Percentiles rank a stretch among this genome's conserved stretches.
These are phyloP conservation scores for Colletotrichum gigasporum DNA, from an alignment of 2,329 filamentous ascomycete genomes.

Conservation along the genomic window DNA sequence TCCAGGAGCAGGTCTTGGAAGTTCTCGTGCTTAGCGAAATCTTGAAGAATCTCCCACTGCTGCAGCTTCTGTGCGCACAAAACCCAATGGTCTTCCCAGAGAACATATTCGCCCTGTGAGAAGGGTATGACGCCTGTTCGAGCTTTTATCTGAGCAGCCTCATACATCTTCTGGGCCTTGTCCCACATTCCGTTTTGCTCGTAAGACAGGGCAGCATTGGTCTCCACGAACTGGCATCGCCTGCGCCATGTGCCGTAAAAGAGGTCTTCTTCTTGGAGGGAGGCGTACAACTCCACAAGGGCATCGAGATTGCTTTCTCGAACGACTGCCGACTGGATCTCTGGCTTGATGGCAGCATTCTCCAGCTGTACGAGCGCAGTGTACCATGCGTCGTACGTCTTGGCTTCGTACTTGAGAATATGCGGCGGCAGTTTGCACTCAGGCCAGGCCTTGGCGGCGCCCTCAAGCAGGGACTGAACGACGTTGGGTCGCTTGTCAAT, in stretches of 20 bases:
- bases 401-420: slow-evolving; percentile 93
- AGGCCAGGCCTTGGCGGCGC: slow-evolving; percentile 83
- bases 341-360: slow-evolving; percentile 84
- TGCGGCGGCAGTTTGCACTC: slow-evolving; percentile 94
- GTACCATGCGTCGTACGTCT: slow-evolving; percentile 97
- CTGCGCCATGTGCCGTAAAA: slow-evolving; percentile 98
- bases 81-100: slow-evolving; percentile 99
- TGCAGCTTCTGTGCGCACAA: slow-evolving; percentile 97
- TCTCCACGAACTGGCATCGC: slow-evolving; percentile 95
- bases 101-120: slow-evolving; percentile 95
- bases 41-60: slow-evolving; percentile 97
- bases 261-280: slow-evolving; percentile 92
- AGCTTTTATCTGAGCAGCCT: slow-evolving; percentile 96
- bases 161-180: slow-evolving; percentile 96
- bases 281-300: slow-evolving; percentile 90
- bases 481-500: slow-evolving; percentile 96
- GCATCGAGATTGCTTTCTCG: slow-evolving; percentile 96
- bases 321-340: slow-evolving; percentile 84
- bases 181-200: slow-evolving; percentile 99
- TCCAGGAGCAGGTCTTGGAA: slow-evolving; percentile 96
- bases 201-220: slow-evolving; percentile 95
- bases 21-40: slow-evolving; percentile 99
- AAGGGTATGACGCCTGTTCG: slow-evolving; percentile 96
- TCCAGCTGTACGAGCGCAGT: slow-evolving; percentile 92
- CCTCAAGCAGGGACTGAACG: slow-evolving; percentile 89